These are phyloP conservation scores for Sinapis alba DNA, from an alignment of 441 rosid genomes.

Conservation along the genomic window DNA sequence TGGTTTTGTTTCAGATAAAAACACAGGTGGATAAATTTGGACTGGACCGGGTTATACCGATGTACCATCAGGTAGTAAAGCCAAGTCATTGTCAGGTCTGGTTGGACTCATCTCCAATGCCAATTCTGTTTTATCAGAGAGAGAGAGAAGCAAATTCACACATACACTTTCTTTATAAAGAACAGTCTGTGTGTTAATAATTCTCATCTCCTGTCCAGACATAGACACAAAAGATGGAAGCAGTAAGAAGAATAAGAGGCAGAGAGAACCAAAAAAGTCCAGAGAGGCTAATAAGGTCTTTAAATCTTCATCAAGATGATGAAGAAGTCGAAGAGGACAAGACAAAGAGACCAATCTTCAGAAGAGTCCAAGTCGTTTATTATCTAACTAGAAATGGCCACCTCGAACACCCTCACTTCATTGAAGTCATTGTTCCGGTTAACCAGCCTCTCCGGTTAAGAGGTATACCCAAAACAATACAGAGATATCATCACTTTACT, in stretches of 20 bases:
- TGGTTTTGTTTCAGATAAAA: constrained; percentile 4
- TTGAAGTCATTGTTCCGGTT: constrained; percentile 69
- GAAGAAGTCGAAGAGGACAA: constrained; percentile 33
- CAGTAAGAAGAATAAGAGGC: constrained; percentile 35
- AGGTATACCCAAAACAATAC: constrained; percentile 43
- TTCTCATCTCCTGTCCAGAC: constrained; percentile 34
- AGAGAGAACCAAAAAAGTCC: constrained; percentile 38
- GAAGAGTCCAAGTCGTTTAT: constrained; percentile 76
- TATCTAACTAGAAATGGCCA: constrained; percentile 88
- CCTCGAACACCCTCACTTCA: constrained; percentile 91
- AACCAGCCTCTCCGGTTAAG: constrained; percentile 76
- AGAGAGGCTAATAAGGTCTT: constrained; percentile 34
- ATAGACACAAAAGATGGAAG: constrained; percentile 35
- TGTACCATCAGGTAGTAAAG: constrained; percentile 38
- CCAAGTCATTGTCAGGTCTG: constrained; percentile 39
- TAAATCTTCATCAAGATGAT: constrained; percentile 23
- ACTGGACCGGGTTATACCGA: constrained; percentile 21
- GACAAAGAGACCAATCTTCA: constrained; percentile 42
- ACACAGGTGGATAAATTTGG: background rate
- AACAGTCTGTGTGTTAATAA: constrained; percentile 18
- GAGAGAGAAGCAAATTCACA: constrained; percentile 25
- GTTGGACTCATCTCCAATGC: constrained; percentile 34
- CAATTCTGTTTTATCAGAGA: constrained; percentile 15
- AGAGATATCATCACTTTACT: background rate
- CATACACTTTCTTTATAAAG: background rate